Base-by-base conservation (phyloP, 1,139 yeast genomes). In the Torulaspora pretoriensis region DNA sequence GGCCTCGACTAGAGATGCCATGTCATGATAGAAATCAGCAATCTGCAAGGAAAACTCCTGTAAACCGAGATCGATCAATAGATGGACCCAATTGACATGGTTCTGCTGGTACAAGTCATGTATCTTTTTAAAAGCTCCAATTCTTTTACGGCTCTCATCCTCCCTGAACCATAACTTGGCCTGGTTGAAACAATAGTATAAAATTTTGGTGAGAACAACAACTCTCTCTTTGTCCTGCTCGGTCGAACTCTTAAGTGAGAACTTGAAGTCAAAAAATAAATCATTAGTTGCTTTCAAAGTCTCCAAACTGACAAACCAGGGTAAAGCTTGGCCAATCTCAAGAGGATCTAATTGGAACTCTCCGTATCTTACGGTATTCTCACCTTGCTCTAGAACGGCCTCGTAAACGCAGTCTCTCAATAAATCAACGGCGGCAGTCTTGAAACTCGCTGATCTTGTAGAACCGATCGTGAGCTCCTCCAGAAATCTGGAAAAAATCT, bases 21-120 rank as follows among this genome's bases (percentile, higher is more conserved):
- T 74, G 59, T 88, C 95, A 19, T 69, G 64, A 60, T 80, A 84
- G 28, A 71, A 69, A 55, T 87, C 95, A 1, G 88, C 78, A 35
- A 88, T 71, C n/a, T 69, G 67, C 14, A 82, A 64, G 0, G 90
- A 87, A 31, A 79, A 80, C 8, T 66, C 66, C 22, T 71, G 65
- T 44, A 78, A 68, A 17, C 74, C 75, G 40, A 73, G 65, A 8
- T 67, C 61, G 16, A 81, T 71, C 30, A 85, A 61, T 1, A 74
- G 71, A 34, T 70, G 67, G 19, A 82, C 75, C 94, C 94, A 65
- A 51, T 17, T 67, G 63, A 38, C 69, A 64, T 58, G 67, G 51
- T 45, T 67, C 33, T 48, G 56, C 25, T 50, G 51, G 60, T 50
- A 68, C 46, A 50, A 51, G 23, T 45, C 46, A 46, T 43, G 40